phyloP scores from a whole-genome alignment of 148 eudicot genomes.

The Heliosperma pusillum region DNA sequence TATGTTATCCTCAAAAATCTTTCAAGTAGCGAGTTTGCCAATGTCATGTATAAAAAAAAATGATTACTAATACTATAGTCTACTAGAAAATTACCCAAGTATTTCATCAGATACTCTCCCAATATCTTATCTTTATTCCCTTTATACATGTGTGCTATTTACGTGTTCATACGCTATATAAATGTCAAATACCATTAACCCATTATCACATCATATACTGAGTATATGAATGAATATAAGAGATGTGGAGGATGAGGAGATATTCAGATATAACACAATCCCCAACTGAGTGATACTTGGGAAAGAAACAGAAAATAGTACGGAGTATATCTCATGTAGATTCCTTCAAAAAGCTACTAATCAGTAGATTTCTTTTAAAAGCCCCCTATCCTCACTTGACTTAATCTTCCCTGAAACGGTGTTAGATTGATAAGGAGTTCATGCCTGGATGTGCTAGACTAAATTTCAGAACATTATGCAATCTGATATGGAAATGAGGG shows the following conservation, averaged over 20 bases:
- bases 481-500: background rate
- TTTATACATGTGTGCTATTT: too few relatives aligned
- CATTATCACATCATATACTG: background rate
- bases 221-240: background rate
- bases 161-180: background rate
- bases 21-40: constrained; percentile 13
- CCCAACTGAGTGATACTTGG: background rate
- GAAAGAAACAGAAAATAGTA: background rate
- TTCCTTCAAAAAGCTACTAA: background rate
- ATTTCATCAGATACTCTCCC: background rate
- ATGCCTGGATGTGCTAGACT: background rate
- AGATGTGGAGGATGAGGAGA: background rate
- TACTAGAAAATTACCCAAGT: background rate
- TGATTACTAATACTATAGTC: constrained; percentile 9
- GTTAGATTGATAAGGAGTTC: background rate
- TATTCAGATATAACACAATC: background rate
- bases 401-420: background rate
- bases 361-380: background rate
- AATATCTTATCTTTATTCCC: background rate
- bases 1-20: constrained; percentile 16
- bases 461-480: background rate
- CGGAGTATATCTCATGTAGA: background rate
- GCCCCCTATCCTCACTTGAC: background rate
- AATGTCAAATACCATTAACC: background rate
- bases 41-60: constrained; percentile 20